A percentile compares a stretch with the other conserved stretches of the same genome.
phyloP scores from a whole-genome alignment of 805 yeast genomes.

The Saccharomycopsis guyanensis region DNA sequence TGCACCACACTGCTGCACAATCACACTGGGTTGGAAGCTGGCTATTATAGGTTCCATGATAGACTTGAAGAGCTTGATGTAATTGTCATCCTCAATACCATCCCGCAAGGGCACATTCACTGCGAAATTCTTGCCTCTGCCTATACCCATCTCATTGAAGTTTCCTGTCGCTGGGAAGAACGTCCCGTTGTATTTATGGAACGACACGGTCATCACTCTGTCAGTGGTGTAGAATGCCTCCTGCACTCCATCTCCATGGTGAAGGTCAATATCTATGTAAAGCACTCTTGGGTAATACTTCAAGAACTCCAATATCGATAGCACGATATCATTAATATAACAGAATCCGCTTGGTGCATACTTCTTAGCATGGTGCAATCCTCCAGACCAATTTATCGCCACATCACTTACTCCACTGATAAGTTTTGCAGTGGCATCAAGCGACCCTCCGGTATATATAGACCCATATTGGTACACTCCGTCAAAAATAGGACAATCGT shows the following conservation, averaged over 20 bases:
- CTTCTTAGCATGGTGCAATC: slow-evolving; percentile 94
- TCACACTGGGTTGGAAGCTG: slow-evolving; percentile 87
- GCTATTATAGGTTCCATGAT: slow-evolving; percentile 86
- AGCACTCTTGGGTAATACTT: slow-evolving; percentile 86
- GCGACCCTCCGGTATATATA: slow-evolving; percentile 86
- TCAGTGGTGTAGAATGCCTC: slow-evolving; percentile 91
- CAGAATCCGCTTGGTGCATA: slow-evolving; percentile 93
- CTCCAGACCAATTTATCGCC: slow-evolving; percentile 96
- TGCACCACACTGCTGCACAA: slow-evolving; percentile 96
- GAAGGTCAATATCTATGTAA: slow-evolving; percentile 85
- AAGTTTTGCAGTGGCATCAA: slow-evolving; percentile 85
- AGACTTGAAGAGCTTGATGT: slow-evolving; percentile 67
- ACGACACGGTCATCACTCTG: slow-evolving; percentile 83
- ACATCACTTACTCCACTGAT: slow-evolving; percentile 85
- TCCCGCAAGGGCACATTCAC: slow-evolving; percentile 84
- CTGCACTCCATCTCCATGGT: slow-evolving; percentile 94
- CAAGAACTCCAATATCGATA: slow-evolving; percentile 76
- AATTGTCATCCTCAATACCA: slow-evolving; percentile 90
- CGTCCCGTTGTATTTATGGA: slow-evolving; percentile 83
- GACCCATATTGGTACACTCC: slow-evolving; percentile 89
- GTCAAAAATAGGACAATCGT: slow-evolving; percentile 91
- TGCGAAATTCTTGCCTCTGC: slow-evolving; percentile 74
- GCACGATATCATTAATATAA: slow-evolving; percentile 88
- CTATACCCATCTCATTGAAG: slow-evolving; percentile 75
- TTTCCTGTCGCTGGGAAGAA: slow-evolving; percentile 94